Percentiles rank a stretch among this genome's conserved stretches.
Evolutionary conservation across 2,329 filamentous ascomycete species (phyloP).

Genomic region (Macrophomina phaseolina): DNA sequence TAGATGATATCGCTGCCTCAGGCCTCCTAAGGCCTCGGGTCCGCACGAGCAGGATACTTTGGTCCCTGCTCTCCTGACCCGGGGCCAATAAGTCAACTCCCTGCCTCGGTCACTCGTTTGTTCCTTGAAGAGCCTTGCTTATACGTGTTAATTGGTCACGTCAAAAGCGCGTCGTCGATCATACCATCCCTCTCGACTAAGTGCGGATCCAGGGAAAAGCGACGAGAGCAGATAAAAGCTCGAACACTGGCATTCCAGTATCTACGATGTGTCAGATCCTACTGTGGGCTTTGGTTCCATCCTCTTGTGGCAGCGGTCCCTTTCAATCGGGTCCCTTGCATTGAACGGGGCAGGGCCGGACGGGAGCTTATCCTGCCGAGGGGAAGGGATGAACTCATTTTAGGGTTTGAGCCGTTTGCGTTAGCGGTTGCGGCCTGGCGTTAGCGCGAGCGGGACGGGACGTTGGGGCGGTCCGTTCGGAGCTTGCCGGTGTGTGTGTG

Average conservation of each 20-base stretch:
- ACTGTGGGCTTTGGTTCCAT: no score
- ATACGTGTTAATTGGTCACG: neutral
- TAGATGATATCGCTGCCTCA: no score
- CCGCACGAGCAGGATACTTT: no score
- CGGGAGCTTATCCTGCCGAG: neutral
- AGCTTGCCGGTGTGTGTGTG: neutral
- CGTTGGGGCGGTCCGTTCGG: neutral
- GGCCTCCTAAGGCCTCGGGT: no score
- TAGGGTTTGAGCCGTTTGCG: neutral
- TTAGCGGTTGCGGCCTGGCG: neutral
- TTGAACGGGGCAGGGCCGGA: no score
- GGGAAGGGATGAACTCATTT: neutral
- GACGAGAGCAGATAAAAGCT: neutral
- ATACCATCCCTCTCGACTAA: neutral
- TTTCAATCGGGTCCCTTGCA: no score
- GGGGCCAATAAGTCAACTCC: no score
- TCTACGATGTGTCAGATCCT: neutral
- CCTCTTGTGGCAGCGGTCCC: no score
- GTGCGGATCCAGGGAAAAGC: neutral
- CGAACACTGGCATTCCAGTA: conserved; percentile 3
- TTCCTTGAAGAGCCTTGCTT: no score
- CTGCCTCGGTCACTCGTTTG: no score
- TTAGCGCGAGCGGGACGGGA: neutral
- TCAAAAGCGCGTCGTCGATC: neutral
- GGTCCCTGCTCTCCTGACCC: no score